Conservation (phyloP, 768 basidiomycete species). For the Lentinula sp. region DNA sequence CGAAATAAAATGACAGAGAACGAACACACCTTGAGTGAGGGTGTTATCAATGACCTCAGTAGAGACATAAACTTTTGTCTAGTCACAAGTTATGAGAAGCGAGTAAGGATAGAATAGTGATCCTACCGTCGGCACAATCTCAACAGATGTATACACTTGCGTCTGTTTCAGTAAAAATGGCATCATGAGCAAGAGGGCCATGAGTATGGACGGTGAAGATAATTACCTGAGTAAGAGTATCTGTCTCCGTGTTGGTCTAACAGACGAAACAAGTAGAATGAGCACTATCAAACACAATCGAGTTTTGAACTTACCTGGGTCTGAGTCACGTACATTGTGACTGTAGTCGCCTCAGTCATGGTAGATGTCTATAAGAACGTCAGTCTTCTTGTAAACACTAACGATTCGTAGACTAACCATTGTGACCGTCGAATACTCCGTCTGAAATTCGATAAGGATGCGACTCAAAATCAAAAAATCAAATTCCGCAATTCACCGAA, state of each 20-base stretch:
- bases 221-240: slow-evolving; percentile 16
- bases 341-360: slow-evolving; percentile 25
- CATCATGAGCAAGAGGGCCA: neutral
- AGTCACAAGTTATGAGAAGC: neutral
- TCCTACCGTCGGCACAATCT: slow-evolving; percentile 53
- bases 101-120: neutral
- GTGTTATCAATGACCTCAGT: slow-evolving; percentile 60
- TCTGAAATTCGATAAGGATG: neutral
- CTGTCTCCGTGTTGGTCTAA: slow-evolving; percentile 5
- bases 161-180: neutral
- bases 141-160: slow-evolving; percentile 33
- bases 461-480: too few species aligned
- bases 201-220: neutral
- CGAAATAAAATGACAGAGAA: too few species aligned
- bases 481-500: neutral
- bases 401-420: slow-evolving; percentile 10
- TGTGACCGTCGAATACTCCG: slow-evolving; percentile 11
- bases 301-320: slow-evolving; percentile 26
- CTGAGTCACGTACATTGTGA: slow-evolving; percentile 35
- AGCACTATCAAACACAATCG: slow-evolving; percentile 10
- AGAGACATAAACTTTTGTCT: slow-evolving; percentile 45
- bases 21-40: slow-evolving; percentile 24
- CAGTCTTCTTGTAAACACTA: neutral
- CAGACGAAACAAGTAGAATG: neutral
- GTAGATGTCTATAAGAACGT: slow-evolving; percentile 24